phyloP scores from a whole-genome alignment of 371 early-diverging fungal genomes.

The Mucor ambiguus region DNA sequence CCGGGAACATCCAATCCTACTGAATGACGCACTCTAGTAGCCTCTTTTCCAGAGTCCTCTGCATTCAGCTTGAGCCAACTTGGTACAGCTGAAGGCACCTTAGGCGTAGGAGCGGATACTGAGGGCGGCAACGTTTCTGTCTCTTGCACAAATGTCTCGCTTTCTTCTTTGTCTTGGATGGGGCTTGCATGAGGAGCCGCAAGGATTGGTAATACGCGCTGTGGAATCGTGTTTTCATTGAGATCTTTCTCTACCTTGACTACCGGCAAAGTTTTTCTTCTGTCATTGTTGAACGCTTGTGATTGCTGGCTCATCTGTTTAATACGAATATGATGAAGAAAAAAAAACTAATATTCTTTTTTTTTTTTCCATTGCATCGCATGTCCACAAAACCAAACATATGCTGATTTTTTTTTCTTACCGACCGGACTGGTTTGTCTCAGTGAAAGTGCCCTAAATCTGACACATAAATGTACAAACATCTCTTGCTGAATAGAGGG shows the following conservation, averaged over 20 bases:
- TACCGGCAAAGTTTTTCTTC: conserved; percentile 27
- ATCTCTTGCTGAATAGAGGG: neutral
- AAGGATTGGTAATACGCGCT: conserved; percentile 22
- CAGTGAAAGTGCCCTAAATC: neutral
- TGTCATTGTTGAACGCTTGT: neutral
- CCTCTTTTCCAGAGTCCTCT: conserved; percentile 5
- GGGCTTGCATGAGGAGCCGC: conserved; percentile 14
- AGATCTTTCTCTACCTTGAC: conserved; percentile 27
- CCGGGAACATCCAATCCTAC: conserved; percentile 41
- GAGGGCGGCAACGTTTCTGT: neutral
- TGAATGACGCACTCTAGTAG: conserved; percentile 19
- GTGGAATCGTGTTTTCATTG: conserved; percentile 20
- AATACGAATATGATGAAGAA: neutral
- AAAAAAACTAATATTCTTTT: neutral
- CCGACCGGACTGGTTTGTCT: conserved; percentile 7
- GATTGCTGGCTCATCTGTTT: conserved; percentile 1
- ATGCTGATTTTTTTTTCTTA: conserved; percentile 4
- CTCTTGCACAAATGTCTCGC: neutral
- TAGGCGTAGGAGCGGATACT: neutral
- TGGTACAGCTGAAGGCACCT: conserved; percentile 8
- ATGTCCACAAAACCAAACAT: neutral
- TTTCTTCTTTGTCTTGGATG: conserved; percentile 8
- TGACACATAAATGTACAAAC: neutral
- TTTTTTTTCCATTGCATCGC: neutral
- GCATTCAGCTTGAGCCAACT: conserved; percentile 19